phyloP scores from a whole-genome alignment of 768 basidiomycete species.

The Pulveroboletus sp. region DNA sequence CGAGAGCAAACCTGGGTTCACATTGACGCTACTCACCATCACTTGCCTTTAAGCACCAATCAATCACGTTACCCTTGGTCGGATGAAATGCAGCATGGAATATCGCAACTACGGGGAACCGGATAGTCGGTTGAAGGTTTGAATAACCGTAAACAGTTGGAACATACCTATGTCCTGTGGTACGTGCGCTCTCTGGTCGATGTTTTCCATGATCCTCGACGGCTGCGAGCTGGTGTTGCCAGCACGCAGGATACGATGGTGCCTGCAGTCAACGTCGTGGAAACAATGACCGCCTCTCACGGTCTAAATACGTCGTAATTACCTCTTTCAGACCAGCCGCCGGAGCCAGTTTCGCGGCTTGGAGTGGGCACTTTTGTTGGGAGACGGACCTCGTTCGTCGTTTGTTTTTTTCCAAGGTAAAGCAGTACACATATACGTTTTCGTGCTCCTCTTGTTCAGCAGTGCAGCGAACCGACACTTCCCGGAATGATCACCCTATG shows the following conservation, averaged over 20 bases:
- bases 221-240: conserved; percentile 19
- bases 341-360: not conserved
- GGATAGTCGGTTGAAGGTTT: not conserved
- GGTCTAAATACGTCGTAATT: conserved; percentile 22
- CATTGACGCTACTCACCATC: conserved; percentile 43
- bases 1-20: not conserved
- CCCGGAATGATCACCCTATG: conserved; percentile 2
- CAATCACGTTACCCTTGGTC: conserved; percentile 72
- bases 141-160: not conserved
- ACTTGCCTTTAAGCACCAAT: conserved; percentile 71
- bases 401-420: not conserved
- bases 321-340: not conserved
- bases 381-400: not conserved
- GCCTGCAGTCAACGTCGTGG: conserved; percentile 16
- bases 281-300: conserved; percentile 27
- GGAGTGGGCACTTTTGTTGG: not conserved
- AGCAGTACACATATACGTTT: too few species aligned
- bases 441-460: not conserved
- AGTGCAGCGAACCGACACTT: not conserved
- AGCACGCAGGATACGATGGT: conserved; percentile 19
- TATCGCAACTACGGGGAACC: conserved; percentile 54
- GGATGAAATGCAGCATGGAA: conserved; percentile 85
- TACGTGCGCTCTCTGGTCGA: conserved; percentile 29
- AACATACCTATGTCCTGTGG: conserved; percentile 54
- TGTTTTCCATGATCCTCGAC: conserved; percentile 23